phyloP scores from a whole-genome alignment of 2,329 filamentous ascomycete genomes.

The Ophiostoma piceae region DNA sequence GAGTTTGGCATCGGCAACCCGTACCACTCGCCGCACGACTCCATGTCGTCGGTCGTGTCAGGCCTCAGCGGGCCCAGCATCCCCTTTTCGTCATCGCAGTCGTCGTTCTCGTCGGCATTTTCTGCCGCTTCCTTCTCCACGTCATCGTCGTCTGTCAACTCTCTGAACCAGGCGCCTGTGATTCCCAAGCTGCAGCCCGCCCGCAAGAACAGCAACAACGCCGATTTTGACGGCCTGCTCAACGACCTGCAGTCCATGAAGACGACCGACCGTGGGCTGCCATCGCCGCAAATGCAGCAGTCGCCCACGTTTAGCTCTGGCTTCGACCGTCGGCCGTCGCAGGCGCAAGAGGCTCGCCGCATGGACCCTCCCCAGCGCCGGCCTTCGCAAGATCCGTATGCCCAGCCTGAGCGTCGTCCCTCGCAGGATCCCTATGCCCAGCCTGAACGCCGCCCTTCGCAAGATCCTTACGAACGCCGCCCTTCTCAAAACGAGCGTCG shows the following conservation, averaged over 20 bases:
- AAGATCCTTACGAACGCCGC: slow-evolving; percentile 10
- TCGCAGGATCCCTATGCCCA: not conserved
- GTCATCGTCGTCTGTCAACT: slow-evolving; percentile 8
- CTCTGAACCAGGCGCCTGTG: slow-evolving; percentile 6
- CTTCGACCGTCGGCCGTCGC: slow-evolving; percentile 10
- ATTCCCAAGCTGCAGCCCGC: not conserved
- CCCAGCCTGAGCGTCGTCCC: not conserved
- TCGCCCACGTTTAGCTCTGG: not conserved
- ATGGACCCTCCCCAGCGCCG: not conserved
- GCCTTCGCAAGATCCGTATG: not conserved
- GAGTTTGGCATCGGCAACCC: slow-evolving; percentile 59
- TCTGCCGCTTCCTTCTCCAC: slow-evolving; percentile 15
- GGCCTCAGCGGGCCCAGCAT: slow-evolving; percentile 52
- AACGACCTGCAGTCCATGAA: slow-evolving; percentile 51
- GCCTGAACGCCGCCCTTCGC: not conserved
- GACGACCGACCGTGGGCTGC: slow-evolving; percentile 22
- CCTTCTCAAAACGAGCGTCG: slow-evolving; percentile 10
- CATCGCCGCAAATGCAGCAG: slow-evolving; percentile 6
- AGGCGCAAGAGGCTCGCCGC: not conserved
- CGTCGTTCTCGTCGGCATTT: slow-evolving; percentile 41
- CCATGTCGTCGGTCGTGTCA: slow-evolving; percentile 60
- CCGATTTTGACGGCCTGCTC: slow-evolving; percentile 50
- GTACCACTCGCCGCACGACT: slow-evolving; percentile 60
- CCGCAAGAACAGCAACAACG: slow-evolving; percentile 39
- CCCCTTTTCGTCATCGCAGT: slow-evolving; percentile 56